Conservation (phyloP, 148 eudicot species). For the Vaccinium darrowii region DNA sequence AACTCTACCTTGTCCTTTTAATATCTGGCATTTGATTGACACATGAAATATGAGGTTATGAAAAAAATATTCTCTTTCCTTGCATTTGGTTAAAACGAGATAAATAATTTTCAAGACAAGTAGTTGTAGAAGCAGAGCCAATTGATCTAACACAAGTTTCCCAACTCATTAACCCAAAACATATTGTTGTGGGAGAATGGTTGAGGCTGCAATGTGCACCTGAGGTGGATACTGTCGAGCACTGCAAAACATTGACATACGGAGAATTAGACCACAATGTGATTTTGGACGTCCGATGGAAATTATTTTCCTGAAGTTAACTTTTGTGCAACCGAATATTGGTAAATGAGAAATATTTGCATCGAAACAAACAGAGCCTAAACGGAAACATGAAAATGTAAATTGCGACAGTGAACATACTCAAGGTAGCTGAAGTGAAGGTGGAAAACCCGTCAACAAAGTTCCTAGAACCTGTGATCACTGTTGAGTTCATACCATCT, state of each 20-base stretch:
- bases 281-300: background rate
- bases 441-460: slow-evolving; percentile 61
- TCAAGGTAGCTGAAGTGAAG: slow-evolving; percentile 17
- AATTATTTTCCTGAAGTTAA: background rate
- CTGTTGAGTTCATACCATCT: slow-evolving; percentile 56
- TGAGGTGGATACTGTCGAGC: background rate
- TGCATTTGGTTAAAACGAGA: background rate
- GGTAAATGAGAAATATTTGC: background rate
- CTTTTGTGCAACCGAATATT: background rate
- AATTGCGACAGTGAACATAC: background rate
- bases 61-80: background rate
- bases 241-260: background rate
- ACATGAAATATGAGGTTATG: background rate
- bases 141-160: background rate
- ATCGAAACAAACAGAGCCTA: background rate
- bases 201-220: background rate
- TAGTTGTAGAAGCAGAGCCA: background rate
- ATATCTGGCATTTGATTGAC: background rate
- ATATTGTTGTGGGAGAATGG: background rate
- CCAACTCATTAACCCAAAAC: background rate
- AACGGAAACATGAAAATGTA: background rate
- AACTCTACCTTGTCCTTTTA: background rate
- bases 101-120: background rate
- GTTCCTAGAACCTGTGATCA: slow-evolving; percentile 51
- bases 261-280: background rate